Evolutionary conservation across 2,329 filamentous ascomycete genomes (phyloP).

Genomic region (Sarocladium strictum): DNA sequence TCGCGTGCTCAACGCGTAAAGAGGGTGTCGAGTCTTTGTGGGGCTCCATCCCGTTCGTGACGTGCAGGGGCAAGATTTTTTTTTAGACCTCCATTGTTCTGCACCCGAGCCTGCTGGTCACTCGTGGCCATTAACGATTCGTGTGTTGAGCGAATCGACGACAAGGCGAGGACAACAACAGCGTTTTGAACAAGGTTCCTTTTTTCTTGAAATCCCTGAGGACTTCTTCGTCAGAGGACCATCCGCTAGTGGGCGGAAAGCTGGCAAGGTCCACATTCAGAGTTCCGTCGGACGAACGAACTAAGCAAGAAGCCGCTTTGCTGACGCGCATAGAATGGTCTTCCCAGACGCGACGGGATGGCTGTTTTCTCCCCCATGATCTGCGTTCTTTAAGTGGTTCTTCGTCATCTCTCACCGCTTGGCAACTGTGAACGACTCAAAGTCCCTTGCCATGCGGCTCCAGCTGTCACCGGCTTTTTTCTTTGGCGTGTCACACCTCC

Average conservation of each 20-base stretch:
- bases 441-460: neutral
- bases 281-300: too few relatives aligned
- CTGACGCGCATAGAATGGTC: neutral
- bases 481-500: too few relatives aligned
- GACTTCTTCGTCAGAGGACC: too few relatives aligned
- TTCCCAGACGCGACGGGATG: neutral
- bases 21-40: constrained; percentile 1
- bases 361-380: neutral
- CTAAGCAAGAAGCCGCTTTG: neutral
- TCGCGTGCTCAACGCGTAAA: constrained; percentile 7
- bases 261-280: too few relatives aligned
- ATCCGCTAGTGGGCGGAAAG: too few relatives aligned
- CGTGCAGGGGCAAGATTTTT: neutral
- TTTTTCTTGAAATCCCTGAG: too few relatives aligned
- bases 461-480: neutral
- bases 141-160: too few relatives aligned
- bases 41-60: neutral
- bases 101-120: too few relatives aligned
- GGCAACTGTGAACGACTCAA: neutral
- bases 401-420: neutral
- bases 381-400: neutral
- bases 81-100: too few relatives aligned
- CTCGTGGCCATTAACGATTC: too few relatives aligned
- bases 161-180: too few relatives aligned
- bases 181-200: too few relatives aligned